Conservation (phyloP, 306 rosid species). For the Glycine latifolia region DNA sequence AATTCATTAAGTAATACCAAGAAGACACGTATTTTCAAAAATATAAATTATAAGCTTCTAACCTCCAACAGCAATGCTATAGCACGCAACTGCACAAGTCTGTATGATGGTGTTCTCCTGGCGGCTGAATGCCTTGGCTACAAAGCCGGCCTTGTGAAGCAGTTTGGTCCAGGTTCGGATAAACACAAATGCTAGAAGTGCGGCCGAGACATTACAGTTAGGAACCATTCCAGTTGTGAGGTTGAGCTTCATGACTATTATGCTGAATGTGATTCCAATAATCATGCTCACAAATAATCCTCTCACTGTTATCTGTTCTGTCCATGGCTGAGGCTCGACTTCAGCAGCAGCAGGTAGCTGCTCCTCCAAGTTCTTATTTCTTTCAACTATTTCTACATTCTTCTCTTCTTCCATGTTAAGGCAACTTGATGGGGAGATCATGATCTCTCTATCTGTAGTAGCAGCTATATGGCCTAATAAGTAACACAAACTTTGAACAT, state of each 20-base stretch:
- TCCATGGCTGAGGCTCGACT: constrained; percentile 63
- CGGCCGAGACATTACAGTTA: constrained; percentile 85
- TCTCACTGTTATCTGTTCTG: constrained; percentile 73
- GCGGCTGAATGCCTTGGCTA: constrained; percentile 79
- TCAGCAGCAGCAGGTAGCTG: constrained; percentile 33
- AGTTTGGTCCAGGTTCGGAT: constrained; percentile 77
- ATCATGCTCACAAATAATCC: constrained; percentile 76
- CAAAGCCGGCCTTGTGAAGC: constrained; percentile 64
- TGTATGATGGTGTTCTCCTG: constrained; percentile 97
- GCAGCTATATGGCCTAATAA: background rate
- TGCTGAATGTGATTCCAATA: constrained; percentile 72
- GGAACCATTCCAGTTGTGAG: constrained; percentile 93
- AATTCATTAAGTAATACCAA: constrained; percentile 12
- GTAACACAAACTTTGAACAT: constrained; percentile 2
- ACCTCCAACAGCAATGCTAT: constrained; percentile 90
- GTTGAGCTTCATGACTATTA: constrained; percentile 88
- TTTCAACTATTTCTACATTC: constrained; percentile 39
- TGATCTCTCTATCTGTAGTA: constrained; percentile 7
- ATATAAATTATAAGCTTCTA: background rate
- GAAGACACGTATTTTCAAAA: background rate
- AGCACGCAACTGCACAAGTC: constrained; percentile 90
- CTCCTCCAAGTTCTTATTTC: constrained; percentile 46
- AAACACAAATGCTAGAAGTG: constrained; percentile 79
- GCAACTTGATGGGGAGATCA: constrained; percentile 43
- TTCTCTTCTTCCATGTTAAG: constrained; percentile 39